A percentile compares a stretch with the other conserved stretches of the same genome.
phyloP scores from a whole-genome alignment of 768 basidiomycete species.

The Termitomyces sp. region DNA sequence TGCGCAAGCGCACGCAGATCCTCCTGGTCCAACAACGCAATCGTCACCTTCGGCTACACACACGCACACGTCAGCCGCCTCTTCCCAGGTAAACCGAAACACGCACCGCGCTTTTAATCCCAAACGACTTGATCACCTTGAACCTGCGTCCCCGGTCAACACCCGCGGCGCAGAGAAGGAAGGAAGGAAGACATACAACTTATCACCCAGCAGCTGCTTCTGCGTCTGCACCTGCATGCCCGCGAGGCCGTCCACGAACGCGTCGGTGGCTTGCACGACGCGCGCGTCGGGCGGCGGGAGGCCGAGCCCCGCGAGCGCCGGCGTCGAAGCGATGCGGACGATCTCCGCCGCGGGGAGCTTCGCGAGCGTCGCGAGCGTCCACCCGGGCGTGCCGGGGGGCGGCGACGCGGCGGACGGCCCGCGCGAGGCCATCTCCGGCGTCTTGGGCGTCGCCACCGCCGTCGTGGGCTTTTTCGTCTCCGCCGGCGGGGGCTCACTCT shows the following conservation, averaged over 20 bases:
- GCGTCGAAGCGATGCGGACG: slow-evolving; percentile 54
- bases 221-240: slow-evolving; percentile 51
- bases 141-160: slow-evolving; percentile 21
- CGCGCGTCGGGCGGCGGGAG: slow-evolving; percentile 66
- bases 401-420: slow-evolving; percentile 70
- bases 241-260: slow-evolving; percentile 59
- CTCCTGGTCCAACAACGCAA: slow-evolving; percentile 22
- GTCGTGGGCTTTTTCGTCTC: no score
- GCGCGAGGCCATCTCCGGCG: slow-evolving; percentile 71
- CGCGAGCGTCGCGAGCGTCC: slow-evolving; percentile 69
- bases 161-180: background rate
- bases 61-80: no score
- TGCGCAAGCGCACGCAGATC: background rate
- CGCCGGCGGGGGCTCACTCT: no score
- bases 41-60: slow-evolving; percentile 73
- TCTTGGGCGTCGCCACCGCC: no score
- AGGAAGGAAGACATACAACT: slow-evolving; percentile 40
- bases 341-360: slow-evolving; percentile 73
- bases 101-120: slow-evolving; percentile 69
- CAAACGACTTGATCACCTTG: slow-evolving; percentile 69
- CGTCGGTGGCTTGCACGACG: slow-evolving; percentile 62
- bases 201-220: slow-evolving; percentile 80
- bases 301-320: slow-evolving; percentile 28
- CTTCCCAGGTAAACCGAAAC: no score
- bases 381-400: slow-evolving; percentile 57